A percentile compares a stretch with the other conserved stretches of the same genome.
These are phyloP conservation scores for Puccinia brachypodii DNA, from an alignment of 1,284 basidiomycete species.

Conservation along the genomic window DNA sequence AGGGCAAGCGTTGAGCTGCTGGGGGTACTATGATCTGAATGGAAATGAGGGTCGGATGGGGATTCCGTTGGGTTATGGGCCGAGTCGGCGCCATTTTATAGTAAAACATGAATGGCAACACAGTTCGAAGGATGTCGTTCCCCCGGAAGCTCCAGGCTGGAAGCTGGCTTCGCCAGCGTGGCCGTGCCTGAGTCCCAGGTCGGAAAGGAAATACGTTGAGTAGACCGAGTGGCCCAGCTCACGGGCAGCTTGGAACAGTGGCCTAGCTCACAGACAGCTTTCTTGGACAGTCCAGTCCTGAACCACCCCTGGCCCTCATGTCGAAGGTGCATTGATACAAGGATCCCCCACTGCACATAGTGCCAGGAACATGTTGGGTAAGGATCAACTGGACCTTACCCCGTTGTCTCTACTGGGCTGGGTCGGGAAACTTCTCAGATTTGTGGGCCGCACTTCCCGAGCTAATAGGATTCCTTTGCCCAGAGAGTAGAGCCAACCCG, in stretches of 20 bases:
- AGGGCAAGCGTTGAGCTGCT: conserved; percentile 21
- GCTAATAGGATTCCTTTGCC: neutral
- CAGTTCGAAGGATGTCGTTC: neutral
- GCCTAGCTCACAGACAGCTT: neutral
- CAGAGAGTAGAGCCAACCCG: neutral
- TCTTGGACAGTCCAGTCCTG: conserved; percentile 2
- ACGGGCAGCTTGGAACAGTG: neutral
- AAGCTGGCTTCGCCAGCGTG: neutral
- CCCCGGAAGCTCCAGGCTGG: neutral
- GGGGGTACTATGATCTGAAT: neutral
- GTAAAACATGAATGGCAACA: conserved; percentile 10
- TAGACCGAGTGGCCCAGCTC: neutral
- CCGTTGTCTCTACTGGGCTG: neutral
- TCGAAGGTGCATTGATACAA: neutral
- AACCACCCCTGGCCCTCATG: neutral
- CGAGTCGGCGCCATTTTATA: conserved; percentile 27
- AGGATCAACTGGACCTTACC: neutral
- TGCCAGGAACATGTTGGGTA: neutral
- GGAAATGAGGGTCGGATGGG: neutral
- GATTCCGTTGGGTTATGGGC: neutral
- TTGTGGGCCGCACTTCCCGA: neutral
- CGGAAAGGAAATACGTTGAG: no score
- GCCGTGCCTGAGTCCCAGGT: neutral
- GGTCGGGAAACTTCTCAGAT: neutral
- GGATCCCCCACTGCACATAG: neutral